Percentiles rank a stretch among this genome's conserved stretches.
Evolutionary conservation across 371 early-diverging fungal genomes (phyloP).

Genomic region (Actinomucor elegans): DNA sequence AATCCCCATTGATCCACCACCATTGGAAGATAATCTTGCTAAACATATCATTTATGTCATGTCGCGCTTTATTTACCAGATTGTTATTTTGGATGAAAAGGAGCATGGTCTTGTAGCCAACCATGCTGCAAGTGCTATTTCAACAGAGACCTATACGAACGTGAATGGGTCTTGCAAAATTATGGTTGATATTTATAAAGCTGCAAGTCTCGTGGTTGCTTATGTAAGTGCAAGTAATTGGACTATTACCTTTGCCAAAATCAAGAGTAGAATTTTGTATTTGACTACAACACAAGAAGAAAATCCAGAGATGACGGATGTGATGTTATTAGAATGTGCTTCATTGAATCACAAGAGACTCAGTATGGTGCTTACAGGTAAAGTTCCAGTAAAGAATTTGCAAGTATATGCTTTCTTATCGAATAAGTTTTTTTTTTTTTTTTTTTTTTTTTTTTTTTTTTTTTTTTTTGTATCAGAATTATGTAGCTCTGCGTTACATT

Average conservation of each 20-base stretch:
- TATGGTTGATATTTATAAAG: conserved; percentile 51
- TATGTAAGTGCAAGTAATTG: conserved; percentile 81
- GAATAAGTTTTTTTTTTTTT: too few relatives aligned
- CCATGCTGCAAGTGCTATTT: conserved; percentile 23
- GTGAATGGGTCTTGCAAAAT: conserved; percentile 22
- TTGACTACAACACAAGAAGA: conserved; percentile 57
- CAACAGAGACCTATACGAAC: conserved; percentile 6
- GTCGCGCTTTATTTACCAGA: conserved; percentile 58
- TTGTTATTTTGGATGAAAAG: conserved; percentile 22
- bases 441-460: too few relatives aligned
- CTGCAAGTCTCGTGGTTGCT: conserved; percentile 67
- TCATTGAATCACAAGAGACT: conserved; percentile 65
- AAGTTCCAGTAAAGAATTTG: neutral
- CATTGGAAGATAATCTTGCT: conserved; percentile 68
- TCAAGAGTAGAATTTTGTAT: conserved; percentile 54
- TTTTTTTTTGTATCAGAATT: too few relatives aligned
- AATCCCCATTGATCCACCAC: conserved; percentile 62
- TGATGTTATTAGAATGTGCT: conserved; percentile 61
- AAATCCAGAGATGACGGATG: conserved; percentile 66
- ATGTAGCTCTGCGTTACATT: conserved; percentile 41
- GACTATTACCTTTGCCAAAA: conserved; percentile 65
- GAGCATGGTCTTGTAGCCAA: conserved; percentile 25
- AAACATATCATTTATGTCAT: conserved; percentile 60
- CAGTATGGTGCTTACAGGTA: conserved; percentile 66
- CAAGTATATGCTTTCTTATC: neutral